Evolutionary conservation across 2,329 filamentous ascomycete genomes (phyloP).

Genomic region (Microdochium bolleyi): DNA sequence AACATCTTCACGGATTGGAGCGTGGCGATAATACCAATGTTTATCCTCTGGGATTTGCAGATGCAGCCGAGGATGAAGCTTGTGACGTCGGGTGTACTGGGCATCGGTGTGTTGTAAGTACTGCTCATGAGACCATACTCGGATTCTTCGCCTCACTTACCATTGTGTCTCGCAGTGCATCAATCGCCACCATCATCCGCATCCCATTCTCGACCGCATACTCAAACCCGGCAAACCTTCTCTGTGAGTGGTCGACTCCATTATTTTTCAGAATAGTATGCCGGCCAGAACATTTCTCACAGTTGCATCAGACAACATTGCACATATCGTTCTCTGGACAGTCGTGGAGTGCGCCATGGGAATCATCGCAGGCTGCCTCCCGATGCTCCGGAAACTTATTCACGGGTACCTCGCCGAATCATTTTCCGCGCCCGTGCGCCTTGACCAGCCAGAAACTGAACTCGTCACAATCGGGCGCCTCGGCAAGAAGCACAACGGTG

Average conservation of each 20-base stretch:
- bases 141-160: not conserved
- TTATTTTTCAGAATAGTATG: not conserved
- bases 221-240: not conserved
- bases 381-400: not conserved
- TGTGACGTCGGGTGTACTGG: constrained; percentile 10
- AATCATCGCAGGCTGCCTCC: not conserved
- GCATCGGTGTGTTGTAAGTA: constrained; percentile 13
- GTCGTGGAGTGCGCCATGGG: not conserved
- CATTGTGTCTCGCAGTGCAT: not conserved
- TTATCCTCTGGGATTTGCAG: constrained; percentile 17
- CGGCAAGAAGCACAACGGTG: no score
- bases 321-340: not conserved
- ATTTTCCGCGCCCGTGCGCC: no score
- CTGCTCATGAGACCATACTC: constrained; percentile 1
- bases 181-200: not conserved
- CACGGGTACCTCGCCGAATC: not conserved
- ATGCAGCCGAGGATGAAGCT: constrained; percentile 14
- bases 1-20: constrained; percentile 21
- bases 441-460: no score
- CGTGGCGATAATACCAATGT: constrained; percentile 13
- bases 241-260: not conserved
- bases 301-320: not conserved
- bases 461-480: no score
- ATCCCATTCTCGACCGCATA: not conserved
- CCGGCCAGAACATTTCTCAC: not conserved